Evolutionary conservation across 495 filamentous ascomycete genomes (phyloP), one percentile per base, ranked within the genome.

Genomic region (Penicillium macrosclerotiorum): DNA sequence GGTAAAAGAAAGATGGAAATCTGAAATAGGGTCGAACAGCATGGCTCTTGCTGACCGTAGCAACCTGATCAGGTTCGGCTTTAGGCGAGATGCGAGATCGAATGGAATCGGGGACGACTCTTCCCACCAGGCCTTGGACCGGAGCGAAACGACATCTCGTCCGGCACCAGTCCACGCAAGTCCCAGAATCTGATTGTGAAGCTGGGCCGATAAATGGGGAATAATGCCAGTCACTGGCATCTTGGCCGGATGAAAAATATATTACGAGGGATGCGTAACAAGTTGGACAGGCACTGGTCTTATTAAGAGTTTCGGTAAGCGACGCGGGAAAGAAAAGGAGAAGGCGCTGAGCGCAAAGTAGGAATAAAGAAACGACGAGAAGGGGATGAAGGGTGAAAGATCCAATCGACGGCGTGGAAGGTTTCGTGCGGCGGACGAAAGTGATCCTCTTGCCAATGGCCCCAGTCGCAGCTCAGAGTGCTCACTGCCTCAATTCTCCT

Each of bases 131-230:
- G 36, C 41, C 9, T 37, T 43, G 22, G 44, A 47, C 12, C 44
- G 44, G 11, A 53, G 39, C n/a, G 37, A 45, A 52, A 33, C 22
- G 27, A 40, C 12, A 42, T 47, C 38, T 19, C 24, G 29, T 39
- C 50, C 44, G 12, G 50, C 50, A 5, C 50, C 50, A 44, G 30
- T 39, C 50, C 50, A 53, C 9, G 44, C 50, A 34, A 26, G 34
- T 20, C 40, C 12, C 12, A 48, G 20, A 13, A 53, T 53, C 16
- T 35, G 32, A 17, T 53, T 48, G 27, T 53, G 50, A 44, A 53
- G 38, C 12, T 53, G 19, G 18, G 50, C 50, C 13, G 50, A 47
- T 30, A 32, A 32, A 0, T 45, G 30, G 8, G 42, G 48, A 22
- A 40, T 42, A 23, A 52, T 42, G 29, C 24, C 16, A 31, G 38